Evolutionary conservation across 805 yeast genomes (phyloP).

Genomic region (Candida ortonii): DNA sequence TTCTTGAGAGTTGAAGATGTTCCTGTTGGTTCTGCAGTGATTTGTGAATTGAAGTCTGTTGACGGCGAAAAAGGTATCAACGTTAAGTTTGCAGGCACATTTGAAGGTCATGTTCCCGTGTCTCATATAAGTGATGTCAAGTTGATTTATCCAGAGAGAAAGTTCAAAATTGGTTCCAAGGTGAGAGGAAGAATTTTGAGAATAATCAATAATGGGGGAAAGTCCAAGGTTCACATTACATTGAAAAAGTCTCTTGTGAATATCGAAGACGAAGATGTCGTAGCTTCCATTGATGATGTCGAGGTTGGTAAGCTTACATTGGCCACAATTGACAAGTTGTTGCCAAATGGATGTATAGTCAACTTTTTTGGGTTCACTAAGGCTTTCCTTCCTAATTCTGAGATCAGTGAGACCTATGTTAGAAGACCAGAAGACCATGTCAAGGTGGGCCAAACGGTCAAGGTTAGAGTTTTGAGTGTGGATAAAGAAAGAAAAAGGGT

Average conservation of each 20-base stretch:
- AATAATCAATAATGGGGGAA: slow-evolving; percentile 42
- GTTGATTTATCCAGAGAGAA: slow-evolving; percentile 86
- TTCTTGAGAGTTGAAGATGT: slow-evolving; percentile 71
- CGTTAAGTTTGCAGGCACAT: slow-evolving; percentile 61
- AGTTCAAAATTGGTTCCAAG: slow-evolving; percentile 79
- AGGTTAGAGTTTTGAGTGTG: slow-evolving; percentile 60
- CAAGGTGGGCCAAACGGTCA: slow-evolving; percentile 79
- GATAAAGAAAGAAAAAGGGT: slow-evolving; percentile 54
- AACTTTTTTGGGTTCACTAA: slow-evolving; percentile 75
- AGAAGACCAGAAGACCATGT: slow-evolving; percentile 73
- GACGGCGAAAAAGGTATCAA: slow-evolving; percentile 64
- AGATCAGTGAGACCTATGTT: slow-evolving; percentile 87
- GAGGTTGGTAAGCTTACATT: slow-evolving; percentile 50
- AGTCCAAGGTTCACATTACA: slow-evolving; percentile 56
- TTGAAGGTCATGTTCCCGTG: slow-evolving; percentile 71
- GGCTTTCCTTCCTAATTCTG: slow-evolving; percentile 83
- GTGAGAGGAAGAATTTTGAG: slow-evolving; percentile 71
- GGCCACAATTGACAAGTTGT: slow-evolving; percentile 72
- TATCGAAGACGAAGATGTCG: slow-evolving; percentile 53
- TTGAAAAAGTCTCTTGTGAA: slow-evolving; percentile 81
- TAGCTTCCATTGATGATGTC: slow-evolving; percentile 39
- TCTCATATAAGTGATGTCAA: slow-evolving; percentile 81
- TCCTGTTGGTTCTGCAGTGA: slow-evolving; percentile 66
- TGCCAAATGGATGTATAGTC: slow-evolving; percentile 76
- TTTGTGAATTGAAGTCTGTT: slow-evolving; percentile 54